These are phyloP conservation scores for Lentinula boryana DNA, from an alignment of 768 basidiomycete species.

Conservation along the genomic window DNA sequence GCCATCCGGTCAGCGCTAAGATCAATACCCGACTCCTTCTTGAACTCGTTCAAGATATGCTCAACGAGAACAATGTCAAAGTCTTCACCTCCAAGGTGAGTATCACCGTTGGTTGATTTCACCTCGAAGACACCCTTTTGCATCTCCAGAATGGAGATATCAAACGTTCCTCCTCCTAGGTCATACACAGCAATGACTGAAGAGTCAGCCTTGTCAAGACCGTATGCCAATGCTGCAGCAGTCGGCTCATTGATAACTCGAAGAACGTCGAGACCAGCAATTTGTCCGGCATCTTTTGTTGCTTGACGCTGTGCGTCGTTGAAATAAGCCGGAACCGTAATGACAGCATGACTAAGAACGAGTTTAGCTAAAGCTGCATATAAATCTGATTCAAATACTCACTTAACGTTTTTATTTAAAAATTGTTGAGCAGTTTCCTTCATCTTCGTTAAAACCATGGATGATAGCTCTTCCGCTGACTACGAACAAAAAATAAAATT, in stretches of 20 bases:
- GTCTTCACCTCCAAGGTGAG: constrained; percentile 94
- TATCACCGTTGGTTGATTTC: constrained; percentile 99
- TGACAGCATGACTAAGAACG: constrained; percentile 64
- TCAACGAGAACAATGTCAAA: constrained; percentile 91
- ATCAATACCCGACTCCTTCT: constrained; percentile 84
- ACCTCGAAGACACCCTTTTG: constrained; percentile 99
- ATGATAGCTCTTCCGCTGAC: constrained; percentile 83
- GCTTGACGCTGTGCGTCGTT: constrained; percentile 99
- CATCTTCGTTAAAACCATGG: constrained; percentile 90
- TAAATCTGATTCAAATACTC: constrained; percentile 31
- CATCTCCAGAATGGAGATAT: constrained; percentile 99
- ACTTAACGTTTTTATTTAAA: constrained; percentile 92
- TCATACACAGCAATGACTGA: constrained; percentile 96
- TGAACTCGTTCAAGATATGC: constrained; percentile 84
- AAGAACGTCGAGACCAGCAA: constrained; percentile 94
- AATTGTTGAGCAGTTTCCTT: constrained; percentile 92
- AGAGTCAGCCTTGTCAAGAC: constrained; percentile 83
- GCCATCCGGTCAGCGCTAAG: constrained; percentile 89
- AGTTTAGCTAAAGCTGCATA: constrained; percentile 1
- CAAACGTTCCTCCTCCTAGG: constrained; percentile 96
- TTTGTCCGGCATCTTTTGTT: constrained; percentile 96
- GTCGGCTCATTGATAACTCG: constrained; percentile 99
- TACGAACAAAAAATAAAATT: too few relatives aligned
- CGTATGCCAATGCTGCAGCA: constrained; percentile 96
- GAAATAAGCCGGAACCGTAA: constrained; percentile 98